Conservation (phyloP, 345 rosid genomes). For the Excoecaria agallocha region DNA sequence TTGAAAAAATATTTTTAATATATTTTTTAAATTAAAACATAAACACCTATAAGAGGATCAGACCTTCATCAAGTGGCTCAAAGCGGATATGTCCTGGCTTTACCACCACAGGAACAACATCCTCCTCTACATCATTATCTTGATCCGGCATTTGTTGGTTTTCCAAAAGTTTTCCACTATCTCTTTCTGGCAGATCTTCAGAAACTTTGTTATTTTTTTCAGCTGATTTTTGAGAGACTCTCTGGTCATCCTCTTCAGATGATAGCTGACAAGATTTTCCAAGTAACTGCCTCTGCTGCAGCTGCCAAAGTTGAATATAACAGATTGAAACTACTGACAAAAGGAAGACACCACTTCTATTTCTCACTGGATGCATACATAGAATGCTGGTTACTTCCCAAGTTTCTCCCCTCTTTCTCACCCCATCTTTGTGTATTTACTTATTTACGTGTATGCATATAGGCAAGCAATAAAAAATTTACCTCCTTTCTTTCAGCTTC, state of each 20-base stretch:
- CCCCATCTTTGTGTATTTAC: not conserved
- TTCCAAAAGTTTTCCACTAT: conserved; percentile 4
- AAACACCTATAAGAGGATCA: not conserved
- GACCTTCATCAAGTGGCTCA: conserved; percentile 60
- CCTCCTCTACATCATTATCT: conserved; percentile 42
- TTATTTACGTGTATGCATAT: not conserved
- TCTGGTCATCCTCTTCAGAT: conserved; percentile 31
- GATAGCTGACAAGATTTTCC: conserved; percentile 37
- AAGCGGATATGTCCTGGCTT: conserved; percentile 97
- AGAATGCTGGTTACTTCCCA: not conserved
- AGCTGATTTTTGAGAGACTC: conserved; percentile 28
- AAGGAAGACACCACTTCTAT: not conserved
- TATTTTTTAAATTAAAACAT: too few relatives aligned
- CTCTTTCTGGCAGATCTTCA: conserved; percentile 10
- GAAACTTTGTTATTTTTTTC: conserved; percentile 16
- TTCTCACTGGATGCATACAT: conserved; percentile 13
- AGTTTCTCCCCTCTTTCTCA: not conserved
- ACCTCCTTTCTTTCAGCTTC: conserved; percentile 69
- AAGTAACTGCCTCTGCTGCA: conserved; percentile 35
- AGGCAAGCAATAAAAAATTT: not conserved
- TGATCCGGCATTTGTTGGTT: conserved; percentile 28
- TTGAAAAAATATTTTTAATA: too few relatives aligned
- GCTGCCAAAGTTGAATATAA: conserved; percentile 36
- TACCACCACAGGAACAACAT: conserved; percentile 63
- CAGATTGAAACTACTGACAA: not conserved